A percentile compares a stretch with the other conserved stretches of the same genome.
These are phyloP conservation scores for Chalara sp. DNA, from an alignment of 2,329 filamentous ascomycete species.

Conservation along the genomic window DNA sequence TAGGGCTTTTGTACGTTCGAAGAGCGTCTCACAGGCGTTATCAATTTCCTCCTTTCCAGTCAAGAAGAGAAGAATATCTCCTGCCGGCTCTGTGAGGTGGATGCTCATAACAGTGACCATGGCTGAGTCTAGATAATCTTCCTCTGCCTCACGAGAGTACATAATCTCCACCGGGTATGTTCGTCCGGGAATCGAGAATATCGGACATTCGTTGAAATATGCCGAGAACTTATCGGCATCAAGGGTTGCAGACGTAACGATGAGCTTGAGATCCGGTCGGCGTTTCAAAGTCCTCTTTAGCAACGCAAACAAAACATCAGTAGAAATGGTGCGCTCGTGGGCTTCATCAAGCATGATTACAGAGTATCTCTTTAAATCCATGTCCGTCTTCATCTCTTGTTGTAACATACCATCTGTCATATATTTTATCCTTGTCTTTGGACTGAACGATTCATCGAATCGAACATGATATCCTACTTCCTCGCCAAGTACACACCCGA, in stretches of 20 bases:
- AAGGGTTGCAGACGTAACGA: slow-evolving; percentile 92
- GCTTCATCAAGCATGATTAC: slow-evolving; percentile 96
- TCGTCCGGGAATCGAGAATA: slow-evolving; percentile 91
- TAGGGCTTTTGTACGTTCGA: slow-evolving; percentile 92
- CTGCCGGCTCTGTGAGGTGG: slow-evolving; percentile 82
- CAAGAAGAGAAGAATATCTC: slow-evolving; percentile 93
- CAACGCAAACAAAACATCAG: slow-evolving; percentile 89
- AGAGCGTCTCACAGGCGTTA: slow-evolving; percentile 84
- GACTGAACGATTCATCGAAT: slow-evolving; percentile 89
- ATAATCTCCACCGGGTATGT: slow-evolving; percentile 95
- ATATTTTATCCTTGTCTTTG: slow-evolving; percentile 92
- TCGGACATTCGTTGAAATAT: slow-evolving; percentile 93
- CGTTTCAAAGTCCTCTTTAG: slow-evolving; percentile 89
- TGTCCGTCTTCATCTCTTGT: slow-evolving; percentile 83
- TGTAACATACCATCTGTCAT: slow-evolving; percentile 98
- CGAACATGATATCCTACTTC: slow-evolving; percentile 97
- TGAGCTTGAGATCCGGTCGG: slow-evolving; percentile 83
- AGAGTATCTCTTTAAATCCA: slow-evolving; percentile 74
- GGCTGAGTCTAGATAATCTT: slow-evolving; percentile 89
- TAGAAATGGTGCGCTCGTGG: slow-evolving; percentile 93
- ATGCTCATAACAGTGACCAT: slow-evolving; percentile 99
- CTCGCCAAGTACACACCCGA: slow-evolving; percentile 82
- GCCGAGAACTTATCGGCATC: slow-evolving; percentile 96
- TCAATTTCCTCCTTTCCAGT: slow-evolving; percentile 98
- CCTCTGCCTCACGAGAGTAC: slow-evolving; percentile 91